Conservation (phyloP, 2,329 filamentous ascomycete genomes). For the Pyrenochaeta sp. region DNA sequence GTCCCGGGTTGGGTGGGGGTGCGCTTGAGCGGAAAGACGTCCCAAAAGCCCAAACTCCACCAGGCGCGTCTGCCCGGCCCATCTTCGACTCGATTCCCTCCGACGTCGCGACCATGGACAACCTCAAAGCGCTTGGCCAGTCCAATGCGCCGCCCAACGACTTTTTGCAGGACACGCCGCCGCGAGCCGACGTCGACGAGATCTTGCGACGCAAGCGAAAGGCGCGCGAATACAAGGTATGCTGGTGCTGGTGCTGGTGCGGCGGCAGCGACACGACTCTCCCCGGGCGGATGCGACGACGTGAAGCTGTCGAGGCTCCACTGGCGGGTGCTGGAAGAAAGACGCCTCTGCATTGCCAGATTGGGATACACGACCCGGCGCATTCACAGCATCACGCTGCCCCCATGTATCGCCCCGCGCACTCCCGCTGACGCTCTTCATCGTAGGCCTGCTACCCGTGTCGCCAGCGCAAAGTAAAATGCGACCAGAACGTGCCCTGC, state of each 20-base stretch:
- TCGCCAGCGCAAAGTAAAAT: constrained; percentile 57
- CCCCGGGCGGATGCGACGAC: background rate
- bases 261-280: background rate
- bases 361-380: constrained; percentile 26
- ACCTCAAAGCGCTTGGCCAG: constrained; percentile 34
- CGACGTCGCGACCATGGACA: constrained; percentile 41
- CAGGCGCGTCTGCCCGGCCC: constrained; percentile 24
- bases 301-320: background rate
- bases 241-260: constrained; percentile 26
- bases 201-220: constrained; percentile 60
- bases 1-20: constrained; percentile 19
- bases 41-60: constrained; percentile 18
- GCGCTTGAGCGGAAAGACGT: constrained; percentile 21
- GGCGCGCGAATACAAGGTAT: constrained; percentile 60
- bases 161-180: constrained; percentile 48
- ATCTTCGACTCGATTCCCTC: constrained; percentile 22
- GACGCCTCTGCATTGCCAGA: constrained; percentile 18
- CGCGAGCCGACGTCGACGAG: constrained; percentile 59
- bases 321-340: background rate
- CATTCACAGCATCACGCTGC: constrained; percentile 4
- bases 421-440: constrained; percentile 27
- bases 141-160: constrained; percentile 24
- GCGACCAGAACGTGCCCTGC: constrained; percentile 58
- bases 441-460: constrained; percentile 59
- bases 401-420: constrained; percentile 23